Evolutionary conservation across 2,329 filamentous ascomycete species (phyloP).

Genomic region (Passalora sequoiae): DNA sequence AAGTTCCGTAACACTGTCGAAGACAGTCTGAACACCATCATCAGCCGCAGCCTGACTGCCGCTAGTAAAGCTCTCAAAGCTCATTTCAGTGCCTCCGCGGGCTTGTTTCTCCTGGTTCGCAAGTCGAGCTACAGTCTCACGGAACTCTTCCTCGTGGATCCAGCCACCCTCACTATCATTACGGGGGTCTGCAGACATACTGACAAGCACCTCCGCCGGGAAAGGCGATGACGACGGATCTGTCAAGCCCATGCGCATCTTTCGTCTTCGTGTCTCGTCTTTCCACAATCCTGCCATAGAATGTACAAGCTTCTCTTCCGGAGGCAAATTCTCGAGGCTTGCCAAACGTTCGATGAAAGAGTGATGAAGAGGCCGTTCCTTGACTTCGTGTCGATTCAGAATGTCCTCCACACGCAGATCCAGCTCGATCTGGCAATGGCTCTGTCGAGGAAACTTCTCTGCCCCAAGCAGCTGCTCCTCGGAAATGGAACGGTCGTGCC

Average conservation of each 20-base stretch:
- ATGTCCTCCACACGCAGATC: constrained; percentile 89
- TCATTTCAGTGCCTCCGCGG: constrained; percentile 39
- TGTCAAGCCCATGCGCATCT: constrained; percentile 61
- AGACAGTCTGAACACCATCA: constrained; percentile 62
- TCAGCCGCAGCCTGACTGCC: constrained; percentile 50
- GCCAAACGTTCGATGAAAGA: constrained; percentile 71
- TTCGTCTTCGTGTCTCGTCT: constrained; percentile 77
- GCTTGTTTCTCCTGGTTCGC: constrained; percentile 58
- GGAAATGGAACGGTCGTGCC: constrained; percentile 72
- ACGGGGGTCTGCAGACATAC: constrained; percentile 80
- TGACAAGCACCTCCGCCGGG: constrained; percentile 71
- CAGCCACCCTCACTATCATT: constrained; percentile 70
- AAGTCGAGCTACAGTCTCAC: constrained; percentile 58
- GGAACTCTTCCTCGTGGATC: constrained; percentile 87
- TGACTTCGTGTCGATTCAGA: constrained; percentile 69
- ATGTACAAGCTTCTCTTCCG: constrained; percentile 75
- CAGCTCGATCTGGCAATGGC: constrained; percentile 83
- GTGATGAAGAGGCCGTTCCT: constrained; percentile 75
- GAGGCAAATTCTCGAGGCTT: constrained; percentile 48
- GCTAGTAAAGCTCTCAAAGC: constrained; percentile 63
- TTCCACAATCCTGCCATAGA: constrained; percentile 94
- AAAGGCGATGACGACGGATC: constrained; percentile 70
- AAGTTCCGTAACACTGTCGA: constrained; percentile 83
- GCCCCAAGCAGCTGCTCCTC: constrained; percentile 57
- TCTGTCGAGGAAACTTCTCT: constrained; percentile 64